These are phyloP conservation scores for Lipomyces yamanashiensis DNA, from an alignment of 805 yeast genomes.

Conservation along the genomic window DNA sequence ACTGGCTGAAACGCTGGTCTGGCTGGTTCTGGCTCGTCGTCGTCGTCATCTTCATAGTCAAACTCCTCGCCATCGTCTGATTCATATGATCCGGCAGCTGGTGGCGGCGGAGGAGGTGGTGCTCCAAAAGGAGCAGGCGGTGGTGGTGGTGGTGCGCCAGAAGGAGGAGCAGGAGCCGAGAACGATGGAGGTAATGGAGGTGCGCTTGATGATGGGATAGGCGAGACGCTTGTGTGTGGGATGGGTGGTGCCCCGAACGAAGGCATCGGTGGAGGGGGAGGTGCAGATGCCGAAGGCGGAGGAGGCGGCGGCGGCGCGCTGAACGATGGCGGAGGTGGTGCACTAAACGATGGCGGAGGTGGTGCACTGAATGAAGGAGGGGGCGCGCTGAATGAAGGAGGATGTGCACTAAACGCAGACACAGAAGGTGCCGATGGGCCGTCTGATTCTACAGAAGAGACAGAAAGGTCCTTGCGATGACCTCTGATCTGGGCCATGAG, in stretches of 20 bases:
- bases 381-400: neutral
- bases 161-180: constrained; percentile 22
- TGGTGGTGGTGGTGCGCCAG: constrained; percentile 37
- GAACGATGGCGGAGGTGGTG: constrained; percentile 1
- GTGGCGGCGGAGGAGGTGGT: constrained; percentile 36
- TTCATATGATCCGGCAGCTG: constrained; percentile 20
- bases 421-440: constrained; percentile 4
- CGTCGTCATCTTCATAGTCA: constrained; percentile 5
- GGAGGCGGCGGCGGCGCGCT: constrained; percentile 7
- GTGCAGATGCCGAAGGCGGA: constrained; percentile 1
- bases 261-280: constrained; percentile 41
- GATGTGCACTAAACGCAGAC: neutral
- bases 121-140: constrained; percentile 12
- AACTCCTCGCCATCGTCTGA: constrained; percentile 20
- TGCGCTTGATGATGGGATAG: constrained; percentile 16
- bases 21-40: neutral
- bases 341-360: constrained; percentile 23
- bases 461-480: constrained; percentile 6
- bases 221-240: neutral
- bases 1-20: constrained; percentile 12
- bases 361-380: constrained; percentile 3
- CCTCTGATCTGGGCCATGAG: constrained; percentile 13
- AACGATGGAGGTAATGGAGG: constrained; percentile 35
- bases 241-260: constrained; percentile 27
- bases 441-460: neutral